These are phyloP conservation scores for Diaporthe caulivora DNA, from an alignment of 2,329 filamentous ascomycete species.

Conservation along the genomic window DNA sequence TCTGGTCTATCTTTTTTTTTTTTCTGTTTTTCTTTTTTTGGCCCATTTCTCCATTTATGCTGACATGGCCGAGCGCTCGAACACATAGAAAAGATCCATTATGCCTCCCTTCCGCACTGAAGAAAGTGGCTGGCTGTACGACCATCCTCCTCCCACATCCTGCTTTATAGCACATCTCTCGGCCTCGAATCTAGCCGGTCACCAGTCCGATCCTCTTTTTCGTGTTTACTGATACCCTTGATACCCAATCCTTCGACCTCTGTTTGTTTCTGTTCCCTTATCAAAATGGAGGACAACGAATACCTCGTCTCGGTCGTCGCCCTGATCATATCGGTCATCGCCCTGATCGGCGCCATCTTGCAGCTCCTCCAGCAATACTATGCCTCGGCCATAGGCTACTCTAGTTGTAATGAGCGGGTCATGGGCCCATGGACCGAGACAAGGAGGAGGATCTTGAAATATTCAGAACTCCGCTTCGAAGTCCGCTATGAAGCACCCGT, in stretches of 20 bases:
- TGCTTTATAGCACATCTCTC: neutral
- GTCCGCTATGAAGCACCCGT: slow-evolving; percentile 63
- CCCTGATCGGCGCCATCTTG: slow-evolving; percentile 58
- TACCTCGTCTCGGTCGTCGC: slow-evolving; percentile 56
- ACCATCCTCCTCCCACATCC: neutral
- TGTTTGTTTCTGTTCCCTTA: neutral
- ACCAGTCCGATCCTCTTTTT: neutral
- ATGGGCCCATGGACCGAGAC: slow-evolving; percentile 60
- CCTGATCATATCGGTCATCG: slow-evolving; percentile 61
- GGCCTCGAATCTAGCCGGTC: neutral
- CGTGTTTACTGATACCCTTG: neutral
- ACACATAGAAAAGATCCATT: slow-evolving; percentile 22
- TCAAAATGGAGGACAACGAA: slow-evolving; percentile 45
- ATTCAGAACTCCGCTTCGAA: slow-evolving; percentile 61
- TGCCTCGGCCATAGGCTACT: slow-evolving; percentile 62
- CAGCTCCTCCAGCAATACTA: slow-evolving; percentile 65
- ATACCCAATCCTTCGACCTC: neutral
- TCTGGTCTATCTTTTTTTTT: neutral
- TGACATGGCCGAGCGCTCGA: neutral
- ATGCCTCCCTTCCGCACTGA: slow-evolving; percentile 3
- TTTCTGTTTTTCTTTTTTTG: too few species aligned
- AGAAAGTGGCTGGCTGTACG: neutral
- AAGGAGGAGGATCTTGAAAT: slow-evolving; percentile 55
- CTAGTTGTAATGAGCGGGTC: slow-evolving; percentile 60
- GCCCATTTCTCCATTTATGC: neutral